Percentiles rank a stretch among this genome's conserved stretches.
These are phyloP conservation scores for Rosa multiflora DNA, from an alignment of 306 rosid genomes.

Conservation along the genomic window DNA sequence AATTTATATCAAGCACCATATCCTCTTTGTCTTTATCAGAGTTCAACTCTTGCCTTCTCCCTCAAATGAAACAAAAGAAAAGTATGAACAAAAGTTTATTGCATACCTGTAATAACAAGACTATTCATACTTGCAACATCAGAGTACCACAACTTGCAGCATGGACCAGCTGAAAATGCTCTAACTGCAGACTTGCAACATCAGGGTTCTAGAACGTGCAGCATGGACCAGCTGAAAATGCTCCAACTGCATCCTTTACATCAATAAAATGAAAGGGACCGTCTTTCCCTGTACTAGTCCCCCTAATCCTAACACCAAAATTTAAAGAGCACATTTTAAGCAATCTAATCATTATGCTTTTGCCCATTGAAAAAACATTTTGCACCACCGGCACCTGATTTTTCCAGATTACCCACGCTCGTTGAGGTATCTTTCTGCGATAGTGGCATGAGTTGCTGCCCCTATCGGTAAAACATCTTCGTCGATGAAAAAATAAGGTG, in stretches of 20 bases:
- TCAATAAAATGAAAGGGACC: not conserved
- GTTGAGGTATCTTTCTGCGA: constrained; percentile 86
- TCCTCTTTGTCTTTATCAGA: not conserved
- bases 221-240: not conserved
- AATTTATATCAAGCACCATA: not conserved
- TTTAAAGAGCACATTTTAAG: not conserved
- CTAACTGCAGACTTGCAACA: too few relatives aligned
- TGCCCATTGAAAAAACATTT: not conserved
- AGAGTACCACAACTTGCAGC: not conserved
- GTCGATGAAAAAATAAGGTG: constrained; percentile 86
- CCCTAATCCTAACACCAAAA: constrained; percentile 1
- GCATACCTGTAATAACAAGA: not conserved
- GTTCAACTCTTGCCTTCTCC: not conserved
- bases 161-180: not conserved
- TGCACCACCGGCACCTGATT: not conserved
- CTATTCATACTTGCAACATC: not conserved
- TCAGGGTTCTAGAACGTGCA: not conserved
- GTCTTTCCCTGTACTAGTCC: constrained; percentile 3
- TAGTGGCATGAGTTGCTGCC: constrained; percentile 78
- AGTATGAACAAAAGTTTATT: not conserved
- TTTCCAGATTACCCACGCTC: constrained; percentile 36
- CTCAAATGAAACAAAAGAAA: not conserved
- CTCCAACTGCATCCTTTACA: not conserved
- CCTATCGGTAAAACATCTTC: constrained; percentile 79
- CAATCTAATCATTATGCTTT: not conserved